Percentiles rank a stretch among this genome's conserved stretches.
These are phyloP conservation scores for Elaeagnus macrophylla DNA, from an alignment of 306 rosid species.

Conservation along the genomic window DNA sequence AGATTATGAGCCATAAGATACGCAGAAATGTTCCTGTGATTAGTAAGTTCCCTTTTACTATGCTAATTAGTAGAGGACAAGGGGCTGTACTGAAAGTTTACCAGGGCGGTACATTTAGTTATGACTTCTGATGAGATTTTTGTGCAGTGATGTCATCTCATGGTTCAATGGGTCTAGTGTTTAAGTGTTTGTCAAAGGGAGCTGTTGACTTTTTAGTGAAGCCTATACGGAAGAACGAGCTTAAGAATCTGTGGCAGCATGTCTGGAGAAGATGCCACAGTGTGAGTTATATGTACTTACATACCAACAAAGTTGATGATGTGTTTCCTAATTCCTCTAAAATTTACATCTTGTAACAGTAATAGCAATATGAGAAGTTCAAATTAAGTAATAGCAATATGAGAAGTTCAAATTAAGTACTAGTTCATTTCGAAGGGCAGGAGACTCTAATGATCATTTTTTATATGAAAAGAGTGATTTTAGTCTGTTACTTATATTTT, in stretches of 20 bases:
- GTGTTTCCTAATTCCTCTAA: neutral
- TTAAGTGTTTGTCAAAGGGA: slow-evolving; percentile 94
- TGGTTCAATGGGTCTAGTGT: slow-evolving; percentile 93
- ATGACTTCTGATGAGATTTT: slow-evolving; percentile 40
- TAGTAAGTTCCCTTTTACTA: slow-evolving; percentile 49
- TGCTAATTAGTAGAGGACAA: neutral
- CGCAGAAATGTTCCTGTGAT: slow-evolving; percentile 77
- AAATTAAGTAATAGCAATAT: too few species aligned
- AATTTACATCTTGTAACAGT: too few species aligned
- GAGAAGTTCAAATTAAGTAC: too few species aligned
- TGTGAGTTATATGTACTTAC: slow-evolving; percentile 77
- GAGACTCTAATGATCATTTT: too few species aligned
- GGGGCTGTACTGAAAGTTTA: slow-evolving; percentile 28
- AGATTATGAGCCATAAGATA: slow-evolving; percentile 75
- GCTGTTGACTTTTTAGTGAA: slow-evolving; percentile 93
- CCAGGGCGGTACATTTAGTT: slow-evolving; percentile 23
- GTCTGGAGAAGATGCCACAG: slow-evolving; percentile 98
- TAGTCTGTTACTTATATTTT: too few species aligned
- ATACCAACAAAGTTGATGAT: slow-evolving; percentile 1
- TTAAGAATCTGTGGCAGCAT: slow-evolving; percentile 96
- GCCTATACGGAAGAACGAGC: slow-evolving; percentile 97
- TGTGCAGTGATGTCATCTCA: slow-evolving; percentile 98
- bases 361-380: too few species aligned
- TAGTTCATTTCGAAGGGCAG: too few species aligned
- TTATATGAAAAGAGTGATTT: too few species aligned